Evolutionary conservation across 352 stramenopile genomes (phyloP).

Genomic region (Pythium dissimile): DNA sequence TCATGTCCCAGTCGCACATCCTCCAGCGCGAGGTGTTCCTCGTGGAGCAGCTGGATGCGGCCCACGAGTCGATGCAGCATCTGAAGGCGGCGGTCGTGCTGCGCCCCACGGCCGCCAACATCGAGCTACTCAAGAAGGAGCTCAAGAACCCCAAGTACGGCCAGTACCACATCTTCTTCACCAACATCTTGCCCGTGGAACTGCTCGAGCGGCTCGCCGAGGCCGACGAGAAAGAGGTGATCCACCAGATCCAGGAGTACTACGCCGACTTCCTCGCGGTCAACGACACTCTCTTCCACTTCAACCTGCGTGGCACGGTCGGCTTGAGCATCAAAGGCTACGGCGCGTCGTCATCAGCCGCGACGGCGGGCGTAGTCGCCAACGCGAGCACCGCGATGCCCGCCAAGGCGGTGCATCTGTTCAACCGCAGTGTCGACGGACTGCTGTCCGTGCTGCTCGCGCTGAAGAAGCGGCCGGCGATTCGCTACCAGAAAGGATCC

Average conservation of each 20-base stretch:
- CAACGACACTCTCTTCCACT: constrained; percentile 97
- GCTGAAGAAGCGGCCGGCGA: constrained; percentile 95
- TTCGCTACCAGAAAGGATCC: constrained; percentile 94
- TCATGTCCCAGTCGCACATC: constrained; percentile 96
- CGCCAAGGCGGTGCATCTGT: constrained; percentile 57
- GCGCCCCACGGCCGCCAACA: constrained; percentile 89
- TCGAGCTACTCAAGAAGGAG: constrained; percentile 91
- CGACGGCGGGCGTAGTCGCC: constrained; percentile 47
- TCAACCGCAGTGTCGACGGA: constrained; percentile 92
- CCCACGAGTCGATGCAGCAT: constrained; percentile 88
- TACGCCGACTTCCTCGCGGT: constrained; percentile 98
- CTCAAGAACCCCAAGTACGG: constrained; percentile 93
- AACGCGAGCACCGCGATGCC: constrained; percentile 26
- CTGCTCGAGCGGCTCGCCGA: constrained; percentile 95
- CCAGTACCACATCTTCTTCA: constrained; percentile 99
- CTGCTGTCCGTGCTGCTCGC: constrained; percentile 93
- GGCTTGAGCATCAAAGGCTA: constrained; percentile 44
- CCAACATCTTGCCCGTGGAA: constrained; percentile 93
- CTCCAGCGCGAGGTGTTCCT: constrained; percentile 95
- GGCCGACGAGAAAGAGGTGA: constrained; percentile 93
- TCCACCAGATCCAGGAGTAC: constrained; percentile 97
- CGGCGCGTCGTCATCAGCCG: constrained; percentile 22
- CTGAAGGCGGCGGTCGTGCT: constrained; percentile 95
- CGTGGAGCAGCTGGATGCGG: constrained; percentile 88
- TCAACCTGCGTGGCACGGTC: constrained; percentile 86